phyloP scores from a whole-genome alignment of 108 stramenopile genomes.

The Stephanodiscus minutulus region DNA sequence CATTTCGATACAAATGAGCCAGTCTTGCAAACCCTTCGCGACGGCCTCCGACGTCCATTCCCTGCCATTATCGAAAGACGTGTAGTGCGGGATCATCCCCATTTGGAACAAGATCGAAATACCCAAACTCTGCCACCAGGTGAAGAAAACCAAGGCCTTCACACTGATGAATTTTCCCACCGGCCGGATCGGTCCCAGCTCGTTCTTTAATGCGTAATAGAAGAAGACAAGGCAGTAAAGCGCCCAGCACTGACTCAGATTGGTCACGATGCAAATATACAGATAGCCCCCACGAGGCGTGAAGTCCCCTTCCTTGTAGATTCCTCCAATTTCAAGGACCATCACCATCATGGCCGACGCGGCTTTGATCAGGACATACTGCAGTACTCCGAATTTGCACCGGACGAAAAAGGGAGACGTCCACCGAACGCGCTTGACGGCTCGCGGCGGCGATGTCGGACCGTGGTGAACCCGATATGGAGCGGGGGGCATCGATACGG shows the following conservation, averaged over 20 bases:
- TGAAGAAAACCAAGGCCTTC: constrained; percentile 96
- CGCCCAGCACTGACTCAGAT: constrained; percentile 95
- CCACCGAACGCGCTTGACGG: constrained; percentile 79
- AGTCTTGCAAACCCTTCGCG: constrained; percentile 95
- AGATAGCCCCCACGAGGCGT: constrained; percentile 78
- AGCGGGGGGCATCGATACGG: constrained; percentile 52
- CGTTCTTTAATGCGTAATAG: constrained; percentile 91
- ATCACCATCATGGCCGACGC: constrained; percentile 56
- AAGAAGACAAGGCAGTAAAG: constrained; percentile 95
- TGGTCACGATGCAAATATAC: constrained; percentile 87
- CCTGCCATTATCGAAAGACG: constrained; percentile 37
- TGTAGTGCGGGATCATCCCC: constrained; percentile 83
- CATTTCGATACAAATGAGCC: constrained; percentile 98
- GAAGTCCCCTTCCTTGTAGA: constrained; percentile 93
- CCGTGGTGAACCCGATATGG: constrained; percentile 14
- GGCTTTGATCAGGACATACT: constrained; percentile 93
- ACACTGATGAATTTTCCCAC: constrained; percentile 95
- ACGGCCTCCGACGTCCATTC: constrained; percentile 88
- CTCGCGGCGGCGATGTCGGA: constrained; percentile 22
- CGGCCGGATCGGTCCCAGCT: constrained; percentile 87
- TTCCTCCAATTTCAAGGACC: constrained; percentile 62
- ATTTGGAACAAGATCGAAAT: constrained; percentile 84
- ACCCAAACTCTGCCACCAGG: constrained; percentile 93
- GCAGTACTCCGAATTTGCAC: constrained; percentile 90
- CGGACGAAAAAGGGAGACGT: constrained; percentile 84